Base-by-base conservation (phyloP, 179 eudicot genomes). In the Patellifolia procumbens region DNA sequence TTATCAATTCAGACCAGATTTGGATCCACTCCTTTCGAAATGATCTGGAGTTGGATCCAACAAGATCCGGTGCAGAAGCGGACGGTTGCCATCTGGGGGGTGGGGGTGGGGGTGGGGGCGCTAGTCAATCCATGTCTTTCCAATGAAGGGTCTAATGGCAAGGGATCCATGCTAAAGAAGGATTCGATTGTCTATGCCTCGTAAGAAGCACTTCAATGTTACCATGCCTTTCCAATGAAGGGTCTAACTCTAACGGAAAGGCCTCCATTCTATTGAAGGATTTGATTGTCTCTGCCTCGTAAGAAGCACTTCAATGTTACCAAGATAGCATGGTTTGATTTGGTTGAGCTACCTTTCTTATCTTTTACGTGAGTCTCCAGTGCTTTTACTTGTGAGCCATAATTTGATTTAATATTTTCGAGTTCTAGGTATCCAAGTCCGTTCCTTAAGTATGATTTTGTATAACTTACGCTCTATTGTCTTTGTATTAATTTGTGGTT, bases 401-500 rank as follows among this genome's bases (percentile, higher is more conserved):
- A 6, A 5, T 52, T 19, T 16, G 4, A 26, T 17, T 0, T 42
- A 94, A 84, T 68, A 7, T 5, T 19, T 68, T 17, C 3, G 35
- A 46, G 11, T 68, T 68, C 72, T 29, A 45, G 16, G 4, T 46
- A 68, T 42, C 2, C 24, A 43, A 53, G 20, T 31, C 52, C 29
- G 29, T 34, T 71, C 58, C 42, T n/a, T 24, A 5, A 69, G 31
- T 48, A 56, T 16, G 5, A 45, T 8, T 34, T 76, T 3, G 29
- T 63, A 15, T 37, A 31, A 46, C 22, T 24, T 48, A 16, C 60
- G 28, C 66, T 24, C 7, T 42, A 26, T 24, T 73, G 31, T 37
- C 46, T 42, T 67, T 39, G 28, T 64, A 17, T 20, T 64, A 35
- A 35, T 51, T 42, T 81, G 92, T 79, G 16, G n/a, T 59, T 34